A percentile compares a stretch with the other conserved stretches of the same genome.
Conservation (phyloP, 2,329 filamentous ascomycete genomes). For the Fusarium ramigenum region DNA sequence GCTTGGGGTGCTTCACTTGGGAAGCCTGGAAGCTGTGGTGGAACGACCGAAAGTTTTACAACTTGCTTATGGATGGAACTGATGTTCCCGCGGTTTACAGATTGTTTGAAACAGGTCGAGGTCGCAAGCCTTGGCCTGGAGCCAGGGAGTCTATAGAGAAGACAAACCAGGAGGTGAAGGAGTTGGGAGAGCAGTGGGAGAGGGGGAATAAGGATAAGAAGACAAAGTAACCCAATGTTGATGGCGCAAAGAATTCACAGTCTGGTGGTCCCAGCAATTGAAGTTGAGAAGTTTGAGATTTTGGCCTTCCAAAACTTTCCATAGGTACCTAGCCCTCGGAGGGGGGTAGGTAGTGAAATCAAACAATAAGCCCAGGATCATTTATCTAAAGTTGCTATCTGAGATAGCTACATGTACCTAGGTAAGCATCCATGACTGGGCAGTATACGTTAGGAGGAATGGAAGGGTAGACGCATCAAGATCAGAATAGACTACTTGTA, state of each 20-base stretch:
- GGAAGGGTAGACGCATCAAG: neutral
- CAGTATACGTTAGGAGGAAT: neutral
- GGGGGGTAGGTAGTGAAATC: neutral
- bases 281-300: neutral
- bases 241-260: neutral
- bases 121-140: constrained; percentile 52
- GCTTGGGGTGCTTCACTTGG: constrained; percentile 50
- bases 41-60: constrained; percentile 52
- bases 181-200: constrained; percentile 35
- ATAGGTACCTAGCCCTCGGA: neutral
- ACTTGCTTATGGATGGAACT: constrained; percentile 50
- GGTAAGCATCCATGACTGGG: neutral
- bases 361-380: neutral
- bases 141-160: constrained; percentile 47
- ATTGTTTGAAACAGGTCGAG: constrained; percentile 52
- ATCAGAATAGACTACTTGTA: neutral
- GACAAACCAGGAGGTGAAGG: constrained; percentile 38
- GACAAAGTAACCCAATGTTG: constrained; percentile 8
- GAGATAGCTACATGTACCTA: neutral
- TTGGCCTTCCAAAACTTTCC: neutral
- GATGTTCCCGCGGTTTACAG: constrained; percentile 53
- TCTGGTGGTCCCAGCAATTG: neutral
- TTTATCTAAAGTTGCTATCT: neutral
- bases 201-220: constrained; percentile 35
- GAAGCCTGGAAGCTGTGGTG: constrained; percentile 56